Percentiles rank a stretch among this genome's conserved stretches.
Evolutionary conservation across 2,329 filamentous ascomycete species (phyloP).

Genomic region (Lecanosticta acicola): DNA sequence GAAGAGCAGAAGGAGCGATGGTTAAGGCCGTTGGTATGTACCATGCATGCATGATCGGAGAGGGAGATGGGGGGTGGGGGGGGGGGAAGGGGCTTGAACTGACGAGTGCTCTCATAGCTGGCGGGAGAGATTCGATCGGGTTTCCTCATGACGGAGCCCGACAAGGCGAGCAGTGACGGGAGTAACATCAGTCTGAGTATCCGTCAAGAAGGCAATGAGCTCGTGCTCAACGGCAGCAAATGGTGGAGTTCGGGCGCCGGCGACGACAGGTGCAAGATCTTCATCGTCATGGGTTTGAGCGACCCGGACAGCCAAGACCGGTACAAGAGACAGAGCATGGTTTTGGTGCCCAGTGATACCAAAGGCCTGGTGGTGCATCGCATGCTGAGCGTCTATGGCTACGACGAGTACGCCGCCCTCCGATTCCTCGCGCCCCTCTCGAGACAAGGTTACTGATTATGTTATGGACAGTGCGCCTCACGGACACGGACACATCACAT

Average conservation of each 20-base stretch:
- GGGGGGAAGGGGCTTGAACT: constrained; percentile 29
- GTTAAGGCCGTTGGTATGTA: constrained; percentile 38
- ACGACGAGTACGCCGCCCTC: constrained; percentile 60
- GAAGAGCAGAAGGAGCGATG: constrained; percentile 46
- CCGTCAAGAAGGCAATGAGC: constrained; percentile 74
- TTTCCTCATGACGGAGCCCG: constrained; percentile 43
- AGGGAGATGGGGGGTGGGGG: too few species aligned
- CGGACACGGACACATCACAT: constrained; percentile 87
- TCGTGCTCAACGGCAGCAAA: constrained; percentile 94
- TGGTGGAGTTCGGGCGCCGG: constrained; percentile 98
- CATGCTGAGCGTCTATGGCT: constrained; percentile 92
- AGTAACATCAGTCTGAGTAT: constrained; percentile 61
- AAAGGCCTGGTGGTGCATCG: constrained; percentile 85
- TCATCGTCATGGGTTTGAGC: constrained; percentile 94
- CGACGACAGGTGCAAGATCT: constrained; percentile 84
- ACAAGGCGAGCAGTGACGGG: constrained; percentile 46
- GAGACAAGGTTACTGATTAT: background rate
- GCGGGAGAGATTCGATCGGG: constrained; percentile 46
- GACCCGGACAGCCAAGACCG: constrained; percentile 67
- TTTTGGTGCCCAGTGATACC: constrained; percentile 75
- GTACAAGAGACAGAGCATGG: constrained; percentile 89
- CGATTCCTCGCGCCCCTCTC: background rate
- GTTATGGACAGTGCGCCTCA: constrained; percentile 66
- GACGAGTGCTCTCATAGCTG: constrained; percentile 21
- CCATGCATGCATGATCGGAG: too few species aligned